Base-by-base conservation (phyloP, 2,329 filamentous ascomycete species). In the Fusarium dimerum region DNA sequence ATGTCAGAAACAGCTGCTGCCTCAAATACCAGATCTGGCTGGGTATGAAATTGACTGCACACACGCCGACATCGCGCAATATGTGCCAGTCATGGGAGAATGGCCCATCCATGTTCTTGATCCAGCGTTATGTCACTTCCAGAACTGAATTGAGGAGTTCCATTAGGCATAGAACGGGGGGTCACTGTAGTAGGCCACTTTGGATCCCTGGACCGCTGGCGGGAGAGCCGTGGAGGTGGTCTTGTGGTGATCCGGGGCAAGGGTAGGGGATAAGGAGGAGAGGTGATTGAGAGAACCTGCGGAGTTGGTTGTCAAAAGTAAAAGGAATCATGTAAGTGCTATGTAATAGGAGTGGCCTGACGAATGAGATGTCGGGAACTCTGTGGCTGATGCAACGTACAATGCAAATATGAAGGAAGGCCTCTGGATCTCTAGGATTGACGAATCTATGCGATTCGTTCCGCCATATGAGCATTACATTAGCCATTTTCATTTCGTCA, bases 241-340 rank as follows among this genome's bases (percentile, higher is more conserved):
- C 62, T 64, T 55, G 62, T 65, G 62, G 64, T 64, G 54, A 34
- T 46, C 49, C 51, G 32, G 32, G 32, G 32, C 32, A 36, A 36
- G 32, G 32, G 32, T 36, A 36, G 32, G 32, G 40, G 50, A 47
- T 54, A 55, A 54, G 59, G 52, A 46, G 47, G n/a, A 54, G 52
- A 53, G 45, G 43, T 47, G 53, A 59, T 58, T 48, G 48, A 49
- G 44, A 54, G 45, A 32, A 47, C 52, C 54, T 50, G 48, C 47
- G 47, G 45, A 34, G 43, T 32, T 26, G 29, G 36, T 26, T 26
- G 20, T 26, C 20, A 52, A 50, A 46, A 54, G 53, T 65, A 61
- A 62, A 40, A 66, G 63, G 40, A 66, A 65, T 66, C 59, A 63
- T 56, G 63, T 65, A 65, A 65, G 52, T 61, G 51, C 63, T 65